These are phyloP conservation scores for Cladophialophora exuberans DNA, from an alignment of 2,329 filamentous ascomycete species.

Conservation along the genomic window DNA sequence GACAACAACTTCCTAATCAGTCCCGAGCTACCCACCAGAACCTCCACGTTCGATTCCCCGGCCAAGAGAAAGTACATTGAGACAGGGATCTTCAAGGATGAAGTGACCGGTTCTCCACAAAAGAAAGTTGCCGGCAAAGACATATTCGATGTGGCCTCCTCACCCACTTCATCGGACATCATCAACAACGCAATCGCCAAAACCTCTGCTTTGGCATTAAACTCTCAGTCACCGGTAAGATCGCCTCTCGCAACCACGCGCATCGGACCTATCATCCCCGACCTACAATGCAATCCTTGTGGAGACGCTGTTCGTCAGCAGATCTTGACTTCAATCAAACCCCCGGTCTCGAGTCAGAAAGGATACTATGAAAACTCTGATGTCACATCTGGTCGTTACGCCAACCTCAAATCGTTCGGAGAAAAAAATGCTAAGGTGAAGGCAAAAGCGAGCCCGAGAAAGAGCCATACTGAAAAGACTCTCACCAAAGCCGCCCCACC, in stretches of 20 bases:
- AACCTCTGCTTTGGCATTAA: slow-evolving; percentile 20
- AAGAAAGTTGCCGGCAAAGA: slow-evolving; percentile 9
- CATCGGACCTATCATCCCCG: slow-evolving; percentile 72
- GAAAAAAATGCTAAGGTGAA: slow-evolving; percentile 62
- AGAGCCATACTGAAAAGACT: slow-evolving; percentile 59
- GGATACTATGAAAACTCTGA: slow-evolving; percentile 77
- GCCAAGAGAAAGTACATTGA: slow-evolving; percentile 25
- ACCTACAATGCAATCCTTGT: slow-evolving; percentile 85
- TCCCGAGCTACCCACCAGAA: slow-evolving; percentile 61
- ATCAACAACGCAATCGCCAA: slow-evolving; percentile 26
- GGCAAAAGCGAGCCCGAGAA: slow-evolving; percentile 41
- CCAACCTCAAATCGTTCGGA: slow-evolving; percentile 80
- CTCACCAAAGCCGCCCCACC: slow-evolving; percentile 63
- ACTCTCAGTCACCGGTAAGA: slow-evolving; percentile 34
- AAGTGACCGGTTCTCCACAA: slow-evolving; percentile 14
- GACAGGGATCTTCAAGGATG: slow-evolving; percentile 18
- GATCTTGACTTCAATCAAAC: slow-evolving; percentile 75
- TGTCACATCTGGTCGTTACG: slow-evolving; percentile 66
- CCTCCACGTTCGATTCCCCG: slow-evolving; percentile 10
- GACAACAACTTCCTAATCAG: slow-evolving; percentile 65
- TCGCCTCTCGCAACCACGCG: slow-evolving; percentile 40
- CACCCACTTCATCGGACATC: neutral
- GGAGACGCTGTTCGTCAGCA: slow-evolving; percentile 73
- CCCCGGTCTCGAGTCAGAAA: slow-evolving; percentile 72
- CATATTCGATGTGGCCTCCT: neutral